Conservation (phyloP, 129 eudicot genomes). For the Lactuca saligna region DNA sequence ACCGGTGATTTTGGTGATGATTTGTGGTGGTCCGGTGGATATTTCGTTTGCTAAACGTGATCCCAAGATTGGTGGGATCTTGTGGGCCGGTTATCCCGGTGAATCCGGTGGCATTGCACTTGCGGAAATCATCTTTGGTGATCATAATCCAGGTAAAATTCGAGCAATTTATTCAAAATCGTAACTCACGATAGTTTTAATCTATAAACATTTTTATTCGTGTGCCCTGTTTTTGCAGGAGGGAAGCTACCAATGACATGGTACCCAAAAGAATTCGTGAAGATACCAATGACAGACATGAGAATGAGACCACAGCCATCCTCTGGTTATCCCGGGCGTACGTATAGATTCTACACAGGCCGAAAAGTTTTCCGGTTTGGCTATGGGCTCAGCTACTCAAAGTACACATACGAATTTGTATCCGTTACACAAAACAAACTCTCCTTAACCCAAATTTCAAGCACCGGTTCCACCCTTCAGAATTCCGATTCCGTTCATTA, state of each 20-base stretch:
- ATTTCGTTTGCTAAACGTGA: slow-evolving; percentile 72
- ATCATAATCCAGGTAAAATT: slow-evolving; percentile 84
- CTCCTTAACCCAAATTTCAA: slow-evolving; percentile 25
- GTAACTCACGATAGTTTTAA: neutral
- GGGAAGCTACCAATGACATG: slow-evolving; percentile 89
- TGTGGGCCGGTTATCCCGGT: slow-evolving; percentile 99
- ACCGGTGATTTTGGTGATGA: slow-evolving; percentile 74
- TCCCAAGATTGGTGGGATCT: slow-evolving; percentile 76
- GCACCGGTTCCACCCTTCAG: slow-evolving; percentile 22
- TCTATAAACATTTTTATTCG: neutral
- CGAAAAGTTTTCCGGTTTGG: slow-evolving; percentile 74
- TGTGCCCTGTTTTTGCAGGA: slow-evolving; percentile 47
- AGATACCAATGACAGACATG: slow-evolving; percentile 97
- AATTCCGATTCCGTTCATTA: slow-evolving; percentile 39
- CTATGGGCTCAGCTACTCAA: slow-evolving; percentile 93
- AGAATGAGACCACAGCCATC: slow-evolving; percentile 80
- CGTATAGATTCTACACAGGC: slow-evolving; percentile 89
- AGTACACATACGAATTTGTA: slow-evolving; percentile 53
- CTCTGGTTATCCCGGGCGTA: slow-evolving; percentile 88
- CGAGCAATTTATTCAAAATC: slow-evolving; percentile 5
- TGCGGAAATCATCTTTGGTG: slow-evolving; percentile 81
- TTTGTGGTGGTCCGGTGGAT: slow-evolving; percentile 96
- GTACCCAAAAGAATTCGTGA: slow-evolving; percentile 83
- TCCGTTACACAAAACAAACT: slow-evolving; percentile 57
- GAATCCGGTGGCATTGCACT: slow-evolving; percentile 90